phyloP scores from a whole-genome alignment of 352 stramenopile species.

The Plasmopara viticola region DNA sequence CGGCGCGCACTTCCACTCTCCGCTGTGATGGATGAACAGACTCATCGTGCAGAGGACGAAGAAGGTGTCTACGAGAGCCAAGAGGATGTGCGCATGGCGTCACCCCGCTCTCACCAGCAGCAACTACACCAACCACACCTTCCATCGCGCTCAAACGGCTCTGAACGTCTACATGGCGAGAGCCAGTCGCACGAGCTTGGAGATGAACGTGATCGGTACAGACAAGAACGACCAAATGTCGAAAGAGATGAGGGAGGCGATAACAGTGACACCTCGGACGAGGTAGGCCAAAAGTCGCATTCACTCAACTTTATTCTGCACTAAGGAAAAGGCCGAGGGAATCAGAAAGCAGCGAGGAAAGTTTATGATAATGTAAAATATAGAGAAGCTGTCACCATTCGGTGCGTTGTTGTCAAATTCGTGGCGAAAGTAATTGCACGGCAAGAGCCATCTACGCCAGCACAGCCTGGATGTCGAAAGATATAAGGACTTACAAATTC shows the following conservation, averaged over 20 bases:
- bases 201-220: conserved; percentile 11
- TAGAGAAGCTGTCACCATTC: too few species aligned
- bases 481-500: too few species aligned
- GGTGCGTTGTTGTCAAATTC: too few species aligned
- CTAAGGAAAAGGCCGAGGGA: conserved; percentile 21
- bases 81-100: conserved; percentile 15
- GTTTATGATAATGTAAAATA: too few species aligned
- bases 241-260: conserved; percentile 18
- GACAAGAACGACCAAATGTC: conserved; percentile 6
- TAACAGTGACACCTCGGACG: conserved; percentile 54
- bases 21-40: conserved; percentile 9
- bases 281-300: conserved; percentile 60
- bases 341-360: background rate
- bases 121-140: conserved; percentile 6
- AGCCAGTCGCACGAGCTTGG: conserved; percentile 15
- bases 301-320: conserved; percentile 83
- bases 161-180: conserved; percentile 12
- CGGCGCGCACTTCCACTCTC: conserved; percentile 10
- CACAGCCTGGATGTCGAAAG: too few species aligned
- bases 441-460: too few species aligned
- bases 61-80: conserved; percentile 17
- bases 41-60: conserved; percentile 20
- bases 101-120: conserved; percentile 9
- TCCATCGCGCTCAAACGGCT: conserved; percentile 10
- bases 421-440: too few species aligned